phyloP scores from a whole-genome alignment of 148 eudicot genomes.

The Rhododendron henanense region DNA sequence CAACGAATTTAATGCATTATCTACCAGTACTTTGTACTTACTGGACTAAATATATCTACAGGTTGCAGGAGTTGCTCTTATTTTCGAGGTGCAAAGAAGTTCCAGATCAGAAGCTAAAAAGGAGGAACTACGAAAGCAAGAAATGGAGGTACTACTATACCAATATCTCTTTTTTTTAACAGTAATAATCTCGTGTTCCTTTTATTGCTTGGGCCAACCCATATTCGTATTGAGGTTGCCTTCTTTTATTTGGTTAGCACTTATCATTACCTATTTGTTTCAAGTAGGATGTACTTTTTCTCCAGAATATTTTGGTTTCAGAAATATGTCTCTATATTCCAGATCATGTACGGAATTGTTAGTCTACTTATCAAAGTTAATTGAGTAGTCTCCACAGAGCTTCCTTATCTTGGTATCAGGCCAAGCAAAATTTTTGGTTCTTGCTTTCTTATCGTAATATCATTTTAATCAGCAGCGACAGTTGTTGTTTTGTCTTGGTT shows the following conservation, averaged over 20 bases:
- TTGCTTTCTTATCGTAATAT: not conserved
- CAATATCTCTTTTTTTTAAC: not conserved
- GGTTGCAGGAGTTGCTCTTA: slow-evolving; percentile 82
- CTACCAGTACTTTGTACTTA: slow-evolving; percentile 9
- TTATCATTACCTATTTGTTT: not conserved
- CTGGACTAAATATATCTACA: slow-evolving; percentile 17
- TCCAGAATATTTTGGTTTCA: not conserved
- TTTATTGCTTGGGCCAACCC: not conserved
- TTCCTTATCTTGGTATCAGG: not conserved
- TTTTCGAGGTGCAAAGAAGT: slow-evolving; percentile 89
- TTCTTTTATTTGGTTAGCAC: not conserved
- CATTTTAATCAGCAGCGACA: not conserved
- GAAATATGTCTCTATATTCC: not conserved
- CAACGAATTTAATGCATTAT: not conserved
- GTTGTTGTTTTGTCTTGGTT: not conserved
- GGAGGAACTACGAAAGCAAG: slow-evolving; percentile 70
- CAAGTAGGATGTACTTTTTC: not conserved
- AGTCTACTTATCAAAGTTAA: not conserved
- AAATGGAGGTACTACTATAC: slow-evolving; percentile 56
- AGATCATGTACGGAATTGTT: not conserved
- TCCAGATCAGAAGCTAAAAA: slow-evolving; percentile 79
- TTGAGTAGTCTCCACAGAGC: not conserved
- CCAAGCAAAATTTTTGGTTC: not conserved
- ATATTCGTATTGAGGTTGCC: not conserved
- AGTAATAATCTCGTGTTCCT: not conserved